These are phyloP conservation scores for Boletus pseudopeckii DNA, from an alignment of 768 basidiomycete species.

Conservation along the genomic window DNA sequence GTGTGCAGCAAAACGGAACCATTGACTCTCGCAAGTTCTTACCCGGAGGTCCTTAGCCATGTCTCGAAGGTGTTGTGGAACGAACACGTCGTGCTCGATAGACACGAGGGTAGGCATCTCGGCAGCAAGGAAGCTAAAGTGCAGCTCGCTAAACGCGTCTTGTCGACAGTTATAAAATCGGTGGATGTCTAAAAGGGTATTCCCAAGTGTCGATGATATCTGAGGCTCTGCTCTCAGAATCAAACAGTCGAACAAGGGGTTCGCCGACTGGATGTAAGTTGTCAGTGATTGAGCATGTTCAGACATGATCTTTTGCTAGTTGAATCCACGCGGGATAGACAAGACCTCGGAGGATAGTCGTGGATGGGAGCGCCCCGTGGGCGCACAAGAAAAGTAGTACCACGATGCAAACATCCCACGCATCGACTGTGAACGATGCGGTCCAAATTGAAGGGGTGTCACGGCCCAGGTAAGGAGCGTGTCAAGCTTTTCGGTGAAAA, in stretches of 20 bases:
- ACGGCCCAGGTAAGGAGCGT: conserved; percentile 79
- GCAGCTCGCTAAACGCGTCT: conserved; percentile 61
- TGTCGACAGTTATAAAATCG: conserved; percentile 66
- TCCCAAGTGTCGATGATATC: conserved; percentile 35
- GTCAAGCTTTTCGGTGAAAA: conserved; percentile 67
- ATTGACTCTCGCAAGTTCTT: conserved; percentile 54
- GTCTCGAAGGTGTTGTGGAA: conserved; percentile 49
- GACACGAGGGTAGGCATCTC: conserved; percentile 68
- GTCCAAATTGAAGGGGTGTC: conserved; percentile 76
- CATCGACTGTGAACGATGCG: conserved; percentile 64
- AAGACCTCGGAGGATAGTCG: conserved; percentile 70
- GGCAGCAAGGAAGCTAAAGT: conserved; percentile 60
- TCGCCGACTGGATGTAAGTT: conserved; percentile 59
- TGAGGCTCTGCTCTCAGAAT: conserved; percentile 53
- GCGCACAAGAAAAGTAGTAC: conserved; percentile 64
- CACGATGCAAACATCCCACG: conserved; percentile 64
- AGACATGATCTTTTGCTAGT: conserved; percentile 39
- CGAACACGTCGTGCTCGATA: conserved; percentile 57
- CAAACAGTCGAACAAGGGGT: conserved; percentile 56
- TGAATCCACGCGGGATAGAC: conserved; percentile 77
- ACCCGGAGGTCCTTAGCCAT: conserved; percentile 52
- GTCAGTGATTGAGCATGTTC: conserved; percentile 41
- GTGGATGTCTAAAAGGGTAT: conserved; percentile 62
- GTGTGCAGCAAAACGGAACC: conserved; percentile 76
- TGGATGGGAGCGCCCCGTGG: conserved; percentile 65